Conservation (phyloP, 441 rosid genomes). For the Jatropha multifida region DNA sequence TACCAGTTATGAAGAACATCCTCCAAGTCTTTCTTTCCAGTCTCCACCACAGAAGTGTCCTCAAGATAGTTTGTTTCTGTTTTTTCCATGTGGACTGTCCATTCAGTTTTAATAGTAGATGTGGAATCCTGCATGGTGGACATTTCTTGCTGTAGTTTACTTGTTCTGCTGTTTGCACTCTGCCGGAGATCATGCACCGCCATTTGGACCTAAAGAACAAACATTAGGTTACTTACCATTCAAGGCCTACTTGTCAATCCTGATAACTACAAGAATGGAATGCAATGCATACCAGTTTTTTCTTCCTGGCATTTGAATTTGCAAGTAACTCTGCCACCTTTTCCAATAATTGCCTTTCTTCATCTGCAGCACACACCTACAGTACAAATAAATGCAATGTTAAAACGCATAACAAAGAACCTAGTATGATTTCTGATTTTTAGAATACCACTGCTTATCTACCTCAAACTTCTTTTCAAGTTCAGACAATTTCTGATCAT, state of each 20-base stretch:
- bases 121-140: conserved; percentile 87
- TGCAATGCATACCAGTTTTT: conserved; percentile 50
- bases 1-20: conserved; percentile 86
- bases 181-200: conserved; percentile 87
- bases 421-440: conserved; percentile 1
- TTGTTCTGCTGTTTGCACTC: conserved; percentile 72
- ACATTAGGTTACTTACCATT: conserved; percentile 15
- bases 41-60: conserved; percentile 74
- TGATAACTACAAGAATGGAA: neutral
- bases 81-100: conserved; percentile 77
- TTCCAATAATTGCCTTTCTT: conserved; percentile 82
- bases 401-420: neutral
- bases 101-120: conserved; percentile 66
- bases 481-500: conserved; percentile 67
- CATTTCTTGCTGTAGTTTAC: conserved; percentile 82
- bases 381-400: conserved; percentile 18
- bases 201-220: conserved; percentile 64
- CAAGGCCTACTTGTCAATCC: neutral
- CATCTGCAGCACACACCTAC: conserved; percentile 75
- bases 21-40: conserved; percentile 73
- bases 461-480: conserved; percentile 96
- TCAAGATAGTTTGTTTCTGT: conserved; percentile 72
- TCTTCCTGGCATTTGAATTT: conserved; percentile 83
- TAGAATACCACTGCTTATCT: conserved; percentile 15
- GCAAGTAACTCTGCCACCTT: conserved; percentile 87